phyloP scores from a whole-genome alignment of 2,329 filamentous ascomycete species.

The Thelonectria olida region DNA sequence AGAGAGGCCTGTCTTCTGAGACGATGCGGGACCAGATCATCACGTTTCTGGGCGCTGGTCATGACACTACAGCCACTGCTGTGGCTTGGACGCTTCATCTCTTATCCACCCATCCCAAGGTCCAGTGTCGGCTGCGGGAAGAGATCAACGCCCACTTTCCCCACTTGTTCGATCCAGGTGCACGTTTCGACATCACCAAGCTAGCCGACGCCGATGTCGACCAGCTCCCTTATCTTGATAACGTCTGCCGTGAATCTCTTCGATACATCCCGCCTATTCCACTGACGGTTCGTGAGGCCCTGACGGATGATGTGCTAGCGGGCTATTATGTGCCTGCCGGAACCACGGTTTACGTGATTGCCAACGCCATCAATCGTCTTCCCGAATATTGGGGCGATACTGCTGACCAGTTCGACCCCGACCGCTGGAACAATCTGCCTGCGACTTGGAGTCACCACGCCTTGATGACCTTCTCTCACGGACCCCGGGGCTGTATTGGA shows the following conservation, averaged over 20 bases:
- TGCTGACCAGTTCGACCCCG: constrained; percentile 47
- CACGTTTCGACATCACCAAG: not conserved
- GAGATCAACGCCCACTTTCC: constrained; percentile 50
- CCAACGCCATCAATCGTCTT: constrained; percentile 43
- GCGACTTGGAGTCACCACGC: constrained; percentile 69
- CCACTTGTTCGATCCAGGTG: constrained; percentile 37
- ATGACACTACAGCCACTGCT: constrained; percentile 6
- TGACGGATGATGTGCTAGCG: constrained; percentile 44
- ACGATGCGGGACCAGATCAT: constrained; percentile 5
- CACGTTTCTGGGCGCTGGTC: constrained; percentile 6
- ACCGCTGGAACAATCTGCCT: constrained; percentile 45
- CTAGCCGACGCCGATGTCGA: constrained; percentile 43
- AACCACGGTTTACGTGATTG: constrained; percentile 45
- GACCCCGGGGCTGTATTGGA: constrained; percentile 41
- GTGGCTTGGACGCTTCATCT: constrained; percentile 3
- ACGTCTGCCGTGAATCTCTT: constrained; percentile 54
- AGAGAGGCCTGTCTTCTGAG: not conserved
- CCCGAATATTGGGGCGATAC: constrained; percentile 48
- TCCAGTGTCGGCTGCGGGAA: constrained; percentile 48
- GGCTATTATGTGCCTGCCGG: constrained; percentile 47
- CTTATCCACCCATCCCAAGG: not conserved
- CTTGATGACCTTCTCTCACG: constrained; percentile 80
- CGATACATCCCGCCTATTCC: constrained; percentile 51
- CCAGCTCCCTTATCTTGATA: constrained; percentile 50
- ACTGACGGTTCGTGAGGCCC: constrained; percentile 43